Base-by-base conservation (phyloP, 2,329 filamentous ascomycete species). In the Colletotrichum sp. region DNA sequence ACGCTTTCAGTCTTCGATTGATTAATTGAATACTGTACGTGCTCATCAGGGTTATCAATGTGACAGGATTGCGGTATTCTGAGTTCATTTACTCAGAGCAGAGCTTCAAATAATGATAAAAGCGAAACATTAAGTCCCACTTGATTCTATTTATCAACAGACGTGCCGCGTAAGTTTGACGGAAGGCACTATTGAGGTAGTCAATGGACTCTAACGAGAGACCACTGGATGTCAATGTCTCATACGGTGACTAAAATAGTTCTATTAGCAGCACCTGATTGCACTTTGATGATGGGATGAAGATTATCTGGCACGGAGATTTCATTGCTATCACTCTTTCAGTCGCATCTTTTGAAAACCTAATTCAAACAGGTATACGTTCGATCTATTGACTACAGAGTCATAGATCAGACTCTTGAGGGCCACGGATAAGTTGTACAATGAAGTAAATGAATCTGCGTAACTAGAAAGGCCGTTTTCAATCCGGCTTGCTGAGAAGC, bases 201-300 rank as follows among this genome's bases (percentile, higher is more conserved):
- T 48, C 43, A 48, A 6, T 48, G 10, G 18, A n/a, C 18, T 48
- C 43, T 7, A 21, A 6, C 0, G 10, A 18, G 9, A 1, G 18
- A 48, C 43, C 43, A n/a, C 9, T 9, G 6, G 18, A n/a, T 48
- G 5, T n/a, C 18, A 12, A 48, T 7, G 5, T 48, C 18, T 48
- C 18, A 12, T 48, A 48, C 6, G 3, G 18, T 48, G 18, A 43
- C 9, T 1, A 18, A n/a, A n/a, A n/a, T 5, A 8, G 0, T 43
- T n/a, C 38, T 3, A 43, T n/a, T 3, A n/a, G 18, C n/a, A 43
- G 0, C 38, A 18, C 0, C 8, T 10, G 5, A n/a, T n/a, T 10
- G 16, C 16, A 43, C 1, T 1, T n/a, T 0, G 9, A 43, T 6
- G 38, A 6, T n/a, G 8, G 38, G 9, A 43, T 43, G 18, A 10